These are phyloP conservation scores for Paxillus ammoniavirescens DNA, from an alignment of 768 basidiomycete genomes.

Conservation along the genomic window DNA sequence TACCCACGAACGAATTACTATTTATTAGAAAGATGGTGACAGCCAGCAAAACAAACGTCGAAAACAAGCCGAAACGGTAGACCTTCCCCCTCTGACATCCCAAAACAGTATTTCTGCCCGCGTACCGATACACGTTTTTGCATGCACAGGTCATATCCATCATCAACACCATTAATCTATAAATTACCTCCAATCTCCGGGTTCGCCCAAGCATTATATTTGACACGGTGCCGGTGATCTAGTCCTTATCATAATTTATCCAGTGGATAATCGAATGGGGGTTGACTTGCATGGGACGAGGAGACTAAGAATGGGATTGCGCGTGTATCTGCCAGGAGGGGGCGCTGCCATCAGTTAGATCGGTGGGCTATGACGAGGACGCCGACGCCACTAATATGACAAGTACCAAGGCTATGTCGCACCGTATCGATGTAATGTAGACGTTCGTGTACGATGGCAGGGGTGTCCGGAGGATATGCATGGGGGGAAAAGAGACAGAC, in stretches of 20 bases:
- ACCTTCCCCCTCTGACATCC: not conserved
- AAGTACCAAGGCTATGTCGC: not conserved
- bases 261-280: not conserved
- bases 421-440: not conserved
- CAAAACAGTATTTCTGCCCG: not conserved
- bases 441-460: constrained; percentile 35
- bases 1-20: no score
- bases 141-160: not conserved
- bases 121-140: not conserved
- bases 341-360: no score
- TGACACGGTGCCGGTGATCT: not conserved
- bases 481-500: constrained; percentile 49
- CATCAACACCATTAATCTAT: no score
- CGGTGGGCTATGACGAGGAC: not conserved
- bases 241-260: not conserved
- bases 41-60: no score
- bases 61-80: no score
- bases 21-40: no score
- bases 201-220: not conserved
- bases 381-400: not conserved
- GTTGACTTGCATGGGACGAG: not conserved
- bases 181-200: not conserved
- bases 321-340: not conserved
- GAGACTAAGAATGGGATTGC: not conserved
- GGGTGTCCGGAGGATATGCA: constrained; percentile 25